These are phyloP conservation scores for Iris macrosiphon DNA, from an alignment of 106 monocot species.

Conservation along the genomic window DNA sequence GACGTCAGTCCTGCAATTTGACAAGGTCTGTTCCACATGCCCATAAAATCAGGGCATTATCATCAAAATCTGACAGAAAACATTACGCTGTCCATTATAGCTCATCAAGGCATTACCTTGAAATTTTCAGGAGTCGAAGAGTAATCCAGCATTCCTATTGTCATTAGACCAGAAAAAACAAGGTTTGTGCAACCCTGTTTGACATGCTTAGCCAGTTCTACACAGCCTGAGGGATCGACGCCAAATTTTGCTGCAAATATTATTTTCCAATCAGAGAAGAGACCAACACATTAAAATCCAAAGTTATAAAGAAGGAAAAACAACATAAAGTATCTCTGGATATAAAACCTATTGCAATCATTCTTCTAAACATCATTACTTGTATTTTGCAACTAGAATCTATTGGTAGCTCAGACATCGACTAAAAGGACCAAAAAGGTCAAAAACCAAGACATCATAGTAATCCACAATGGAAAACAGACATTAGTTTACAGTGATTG, in stretches of 20 bases:
- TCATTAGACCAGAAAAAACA: conserved; percentile 84
- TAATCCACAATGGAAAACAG: too few species aligned
- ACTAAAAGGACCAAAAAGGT: too few species aligned
- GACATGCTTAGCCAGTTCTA: conserved; percentile 78
- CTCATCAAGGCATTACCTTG: conserved; percentile 26
- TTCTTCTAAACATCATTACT: too few species aligned
- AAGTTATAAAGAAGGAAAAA: too few species aligned
- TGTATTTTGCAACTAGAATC: too few species aligned
- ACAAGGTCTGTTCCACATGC: conserved; percentile 21
- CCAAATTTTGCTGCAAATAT: conserved; percentile 84
- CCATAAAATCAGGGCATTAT: background rate
- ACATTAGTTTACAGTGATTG: too few species aligned
- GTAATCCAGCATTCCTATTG: conserved; percentile 86
- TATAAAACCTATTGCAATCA: too few species aligned
- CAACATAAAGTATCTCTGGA: too few species aligned
- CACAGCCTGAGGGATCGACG: conserved; percentile 70
- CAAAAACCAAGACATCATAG: too few species aligned
- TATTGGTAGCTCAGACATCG: too few species aligned
- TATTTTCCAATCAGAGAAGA: too few species aligned
- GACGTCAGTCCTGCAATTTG: conserved; percentile 35
- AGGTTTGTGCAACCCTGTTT: conserved; percentile 60
- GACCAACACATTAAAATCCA: too few species aligned
- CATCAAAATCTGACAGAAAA: background rate
- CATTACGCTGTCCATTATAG: background rate
- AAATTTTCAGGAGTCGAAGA: conserved; percentile 90